phyloP scores from a whole-genome alignment of 2,329 filamentous ascomycete genomes.

The Akanthomyces uredinophilus region DNA sequence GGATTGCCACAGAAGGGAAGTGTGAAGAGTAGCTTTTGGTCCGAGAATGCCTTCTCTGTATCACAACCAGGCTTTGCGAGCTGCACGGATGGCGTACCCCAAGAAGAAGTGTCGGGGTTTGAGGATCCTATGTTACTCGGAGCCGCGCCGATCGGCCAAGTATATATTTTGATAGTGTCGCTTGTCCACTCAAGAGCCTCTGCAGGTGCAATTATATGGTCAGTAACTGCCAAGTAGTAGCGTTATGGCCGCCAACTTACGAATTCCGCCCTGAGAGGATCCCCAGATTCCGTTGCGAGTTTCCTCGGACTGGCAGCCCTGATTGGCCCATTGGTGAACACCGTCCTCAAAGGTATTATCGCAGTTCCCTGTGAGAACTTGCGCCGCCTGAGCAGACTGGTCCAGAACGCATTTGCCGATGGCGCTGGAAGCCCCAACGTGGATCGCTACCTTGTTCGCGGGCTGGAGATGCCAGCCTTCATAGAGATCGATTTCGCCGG shows the following conservation, averaged over 20 bases:
- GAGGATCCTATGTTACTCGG: constrained; percentile 25
- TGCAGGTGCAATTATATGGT: neutral
- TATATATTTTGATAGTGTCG: constrained; percentile 33
- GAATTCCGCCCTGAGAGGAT: neutral
- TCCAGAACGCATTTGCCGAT: constrained; percentile 28
- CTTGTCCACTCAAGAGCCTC: constrained; percentile 35
- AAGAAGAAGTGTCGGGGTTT: constrained; percentile 2
- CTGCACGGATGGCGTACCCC: constrained; percentile 11
- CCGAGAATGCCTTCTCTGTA: neutral
- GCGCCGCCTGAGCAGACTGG: constrained; percentile 22
- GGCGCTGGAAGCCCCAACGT: constrained; percentile 34
- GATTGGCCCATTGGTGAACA: neutral
- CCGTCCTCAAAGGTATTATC: constrained; percentile 7
- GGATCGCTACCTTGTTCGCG: constrained; percentile 50
- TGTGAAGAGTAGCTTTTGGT: constrained; percentile 11
- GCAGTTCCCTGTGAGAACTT: constrained; percentile 11
- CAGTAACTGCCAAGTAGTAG: neutral
- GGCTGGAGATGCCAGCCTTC: constrained; percentile 54
- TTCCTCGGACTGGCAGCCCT: constrained; percentile 10
- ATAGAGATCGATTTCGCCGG: constrained; percentile 55
- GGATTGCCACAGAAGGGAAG: constrained; percentile 9
- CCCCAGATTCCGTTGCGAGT: constrained; percentile 4
- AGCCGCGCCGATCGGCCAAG: constrained; percentile 24
- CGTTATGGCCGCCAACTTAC: neutral
- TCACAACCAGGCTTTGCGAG: neutral